Percentiles rank a stretch among this genome's conserved stretches.
These are phyloP conservation scores for Cephalotrichum gorgonifer DNA, from an alignment of 2,329 filamentous ascomycete species.

Conservation along the genomic window DNA sequence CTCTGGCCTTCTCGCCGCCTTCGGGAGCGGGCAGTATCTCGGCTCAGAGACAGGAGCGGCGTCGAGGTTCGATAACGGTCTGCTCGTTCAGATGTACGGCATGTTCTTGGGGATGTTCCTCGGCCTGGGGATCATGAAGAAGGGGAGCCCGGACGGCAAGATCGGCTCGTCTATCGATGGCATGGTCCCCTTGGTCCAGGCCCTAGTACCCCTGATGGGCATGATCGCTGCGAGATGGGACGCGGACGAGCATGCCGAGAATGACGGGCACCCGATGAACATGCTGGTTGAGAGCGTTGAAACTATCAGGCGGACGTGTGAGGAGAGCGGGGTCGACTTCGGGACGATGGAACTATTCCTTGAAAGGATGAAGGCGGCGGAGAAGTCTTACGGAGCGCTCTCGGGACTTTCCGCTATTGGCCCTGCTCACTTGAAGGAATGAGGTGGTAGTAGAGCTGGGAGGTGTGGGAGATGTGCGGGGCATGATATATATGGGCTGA, in stretches of 20 bases:
- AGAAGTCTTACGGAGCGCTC: not conserved
- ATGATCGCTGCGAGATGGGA: constrained; percentile 13
- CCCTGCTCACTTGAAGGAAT: not conserved
- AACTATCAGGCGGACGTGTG: constrained; percentile 14
- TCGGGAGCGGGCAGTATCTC: constrained; percentile 12
- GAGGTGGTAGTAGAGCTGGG: too few species aligned
- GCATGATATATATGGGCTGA: too few species aligned
- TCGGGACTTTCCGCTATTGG: not conserved
- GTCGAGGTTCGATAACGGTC: constrained; percentile 13
- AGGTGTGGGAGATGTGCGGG: too few species aligned
- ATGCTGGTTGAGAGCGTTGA: constrained; percentile 14
- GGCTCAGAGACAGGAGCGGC: constrained; percentile 11
- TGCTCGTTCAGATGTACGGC: constrained; percentile 16
- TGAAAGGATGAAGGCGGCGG: constrained; percentile 8
- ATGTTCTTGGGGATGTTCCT: constrained; percentile 15
- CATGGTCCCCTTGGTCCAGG: constrained; percentile 13
- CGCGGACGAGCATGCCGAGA: constrained; percentile 12
- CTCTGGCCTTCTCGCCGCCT: constrained; percentile 7
- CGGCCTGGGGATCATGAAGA: constrained; percentile 14
- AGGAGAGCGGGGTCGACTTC: constrained; percentile 13
- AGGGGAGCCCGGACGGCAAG: constrained; percentile 6
- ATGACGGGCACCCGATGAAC: constrained; percentile 14
- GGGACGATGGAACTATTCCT: not conserved
- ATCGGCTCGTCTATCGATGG: not conserved
- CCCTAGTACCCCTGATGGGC: constrained; percentile 14